Base-by-base conservation (phyloP, 108 stramenopile genomes). In the Cyclostephanos tholiformis region DNA sequence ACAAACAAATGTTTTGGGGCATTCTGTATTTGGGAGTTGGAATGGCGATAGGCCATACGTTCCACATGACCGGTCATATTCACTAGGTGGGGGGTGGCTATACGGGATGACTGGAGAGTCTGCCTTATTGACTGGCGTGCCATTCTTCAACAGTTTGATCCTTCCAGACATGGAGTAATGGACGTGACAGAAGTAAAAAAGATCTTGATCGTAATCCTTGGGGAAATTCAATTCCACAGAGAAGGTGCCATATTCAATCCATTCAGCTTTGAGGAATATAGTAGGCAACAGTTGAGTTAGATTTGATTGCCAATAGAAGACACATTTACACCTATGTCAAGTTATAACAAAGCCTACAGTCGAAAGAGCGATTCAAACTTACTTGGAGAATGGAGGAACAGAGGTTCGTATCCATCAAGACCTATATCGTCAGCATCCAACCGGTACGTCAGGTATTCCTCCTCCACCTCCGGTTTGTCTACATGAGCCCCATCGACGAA, bases 111-210 rank as follows among this genome's bases (percentile, higher is more conserved):
- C 76, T 22, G 87, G 76, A 0, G 57, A 48, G 71, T 88, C 66
- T 5, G 76, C 67, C 0, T 72, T 38, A 22, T 79, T 69, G 41
- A 79, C 59, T 8, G 84, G 80, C 0, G 65, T 84, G 27, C 67
- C 81, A 26, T 77, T 62, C 38, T 90, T 81, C 14, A 94, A 64
- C 13, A 94, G 77, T 68, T 90, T 85, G 75, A 95, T 92, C 20
- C 90, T 72, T 22, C 85, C 91, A 25, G 79, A 68, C 91, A 92
- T 92, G 50, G 39, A 67, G 66, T 88, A 55, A 77, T 91, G 90
- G 39, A 92, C 84, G 72, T 97, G 96, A 75, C 96, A 97, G 74
- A 95, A 97, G 77, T 95, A 95, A 66, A 97, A 97, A 39, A 97
- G 85, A 74, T 97, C 96, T 68, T 86, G 32, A 25, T 76, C 41